Conservation (phyloP, 2,329 filamentous ascomycete species). For the Alternaria atra region DNA sequence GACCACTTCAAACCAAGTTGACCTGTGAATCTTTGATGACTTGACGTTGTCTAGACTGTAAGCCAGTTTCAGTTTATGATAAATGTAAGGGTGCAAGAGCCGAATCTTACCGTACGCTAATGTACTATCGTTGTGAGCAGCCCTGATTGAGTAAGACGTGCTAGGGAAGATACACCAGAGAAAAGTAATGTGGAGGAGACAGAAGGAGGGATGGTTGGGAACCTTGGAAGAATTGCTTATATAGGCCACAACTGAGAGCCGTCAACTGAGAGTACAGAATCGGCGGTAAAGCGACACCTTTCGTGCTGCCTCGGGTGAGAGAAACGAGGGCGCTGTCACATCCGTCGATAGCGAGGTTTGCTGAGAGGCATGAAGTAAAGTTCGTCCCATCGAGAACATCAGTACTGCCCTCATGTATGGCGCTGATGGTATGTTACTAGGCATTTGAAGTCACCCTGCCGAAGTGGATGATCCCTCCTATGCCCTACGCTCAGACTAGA, state of each 20-base stretch:
- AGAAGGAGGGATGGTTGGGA: not conserved
- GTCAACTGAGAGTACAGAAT: not conserved
- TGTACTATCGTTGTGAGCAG: not conserved
- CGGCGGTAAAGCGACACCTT: not conserved
- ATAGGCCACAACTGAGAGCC: not conserved
- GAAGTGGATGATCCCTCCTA: not conserved
- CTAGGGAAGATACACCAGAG: not conserved
- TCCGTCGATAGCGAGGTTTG: not conserved
- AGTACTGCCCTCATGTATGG: not conserved
- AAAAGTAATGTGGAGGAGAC: not conserved
- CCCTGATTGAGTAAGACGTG: not conserved
- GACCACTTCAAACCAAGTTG: not conserved
- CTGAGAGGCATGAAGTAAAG: slow-evolving; percentile 1
- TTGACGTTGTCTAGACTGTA: not conserved
- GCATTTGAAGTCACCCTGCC: not conserved
- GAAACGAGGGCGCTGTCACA: not conserved
- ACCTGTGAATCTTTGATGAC: not conserved
- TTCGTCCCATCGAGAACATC: not conserved
- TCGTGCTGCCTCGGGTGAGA: slow-evolving; percentile 10
- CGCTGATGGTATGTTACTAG: not conserved
- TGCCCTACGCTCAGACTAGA: not conserved
- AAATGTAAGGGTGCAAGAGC: not conserved
- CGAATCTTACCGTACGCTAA: not conserved
- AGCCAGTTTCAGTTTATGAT: not conserved
- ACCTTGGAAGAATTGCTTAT: not conserved